These are phyloP conservation scores for Solanum tacnaense DNA, from an alignment of 257 asterid species.

Conservation along the genomic window DNA sequence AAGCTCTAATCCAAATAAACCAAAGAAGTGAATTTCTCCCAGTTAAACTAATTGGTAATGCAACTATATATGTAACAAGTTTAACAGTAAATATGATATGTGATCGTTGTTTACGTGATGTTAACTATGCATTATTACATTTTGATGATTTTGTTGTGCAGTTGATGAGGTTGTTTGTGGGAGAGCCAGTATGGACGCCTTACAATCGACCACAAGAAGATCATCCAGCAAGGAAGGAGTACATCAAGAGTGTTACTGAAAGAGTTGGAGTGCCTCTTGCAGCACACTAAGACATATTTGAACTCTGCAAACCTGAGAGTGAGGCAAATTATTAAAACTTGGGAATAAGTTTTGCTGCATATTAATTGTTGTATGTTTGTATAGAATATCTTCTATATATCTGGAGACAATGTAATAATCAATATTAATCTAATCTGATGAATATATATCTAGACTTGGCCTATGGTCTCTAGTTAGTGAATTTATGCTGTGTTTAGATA, in stretches of 20 bases:
- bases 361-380: neutral
- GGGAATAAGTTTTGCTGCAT: neutral
- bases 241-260: conserved; percentile 23
- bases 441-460: neutral
- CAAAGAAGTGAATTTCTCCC: neutral
- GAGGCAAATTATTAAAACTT: neutral
- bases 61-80: neutral
- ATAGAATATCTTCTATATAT: neutral
- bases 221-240: conserved; percentile 62
- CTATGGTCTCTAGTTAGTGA: neutral
- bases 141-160: conserved; percentile 7
- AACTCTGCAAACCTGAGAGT: neutral
- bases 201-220: conserved; percentile 73
- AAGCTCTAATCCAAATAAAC: neutral
- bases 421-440: neutral
- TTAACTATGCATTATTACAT: neutral
- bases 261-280: conserved; percentile 26
- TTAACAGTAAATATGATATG: neutral
- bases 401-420: neutral
- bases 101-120: neutral
- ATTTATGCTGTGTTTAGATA: neutral
- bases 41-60: neutral
- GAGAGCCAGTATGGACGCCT: conserved; percentile 86
- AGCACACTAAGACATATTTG: conserved; percentile 27
- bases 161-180: conserved; percentile 84